Evolutionary conservation across 345 rosid species (phyloP).

Genomic region (Cardamine chenopodiifolia): DNA sequence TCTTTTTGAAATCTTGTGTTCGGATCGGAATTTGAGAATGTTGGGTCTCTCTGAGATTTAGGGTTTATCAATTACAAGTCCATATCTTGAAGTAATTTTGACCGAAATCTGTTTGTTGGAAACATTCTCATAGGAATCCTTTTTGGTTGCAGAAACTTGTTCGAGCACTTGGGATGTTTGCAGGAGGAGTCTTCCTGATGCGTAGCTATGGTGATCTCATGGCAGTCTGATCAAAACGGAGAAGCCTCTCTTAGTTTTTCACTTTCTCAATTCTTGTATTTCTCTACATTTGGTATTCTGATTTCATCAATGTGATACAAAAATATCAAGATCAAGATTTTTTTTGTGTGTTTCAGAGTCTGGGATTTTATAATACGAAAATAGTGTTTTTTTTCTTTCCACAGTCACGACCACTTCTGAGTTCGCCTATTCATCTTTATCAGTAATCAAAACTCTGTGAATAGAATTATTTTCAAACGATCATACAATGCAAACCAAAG

Average conservation of each 20-base stretch:
- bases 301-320: constrained; percentile 5
- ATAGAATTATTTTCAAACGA: not conserved
- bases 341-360: not conserved
- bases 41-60: not conserved
- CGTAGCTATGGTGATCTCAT: constrained; percentile 85
- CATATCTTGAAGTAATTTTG: not conserved
- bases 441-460: not conserved
- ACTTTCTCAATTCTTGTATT: constrained; percentile 9
- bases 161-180: constrained; percentile 73
- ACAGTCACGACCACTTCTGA: not conserved
- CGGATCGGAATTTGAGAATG: not conserved
- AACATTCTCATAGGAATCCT: not conserved
- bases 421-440: not conserved
- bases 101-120: not conserved
- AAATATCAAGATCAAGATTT: not conserved
- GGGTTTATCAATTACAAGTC: constrained; percentile 1
- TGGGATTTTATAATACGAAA: not conserved
- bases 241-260: constrained; percentile 13
- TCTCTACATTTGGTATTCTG: not conserved
- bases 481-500: not conserved
- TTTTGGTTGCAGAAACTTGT: constrained; percentile 63
- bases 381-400: not conserved
- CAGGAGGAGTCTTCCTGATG: constrained; percentile 79
- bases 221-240: constrained; percentile 53
- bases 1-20: not conserved